A percentile compares a stretch with the other conserved stretches of the same genome.
Evolutionary conservation across 2,329 filamentous ascomycete genomes (phyloP).

Genomic region (Pseudogymnoascus sp.): DNA sequence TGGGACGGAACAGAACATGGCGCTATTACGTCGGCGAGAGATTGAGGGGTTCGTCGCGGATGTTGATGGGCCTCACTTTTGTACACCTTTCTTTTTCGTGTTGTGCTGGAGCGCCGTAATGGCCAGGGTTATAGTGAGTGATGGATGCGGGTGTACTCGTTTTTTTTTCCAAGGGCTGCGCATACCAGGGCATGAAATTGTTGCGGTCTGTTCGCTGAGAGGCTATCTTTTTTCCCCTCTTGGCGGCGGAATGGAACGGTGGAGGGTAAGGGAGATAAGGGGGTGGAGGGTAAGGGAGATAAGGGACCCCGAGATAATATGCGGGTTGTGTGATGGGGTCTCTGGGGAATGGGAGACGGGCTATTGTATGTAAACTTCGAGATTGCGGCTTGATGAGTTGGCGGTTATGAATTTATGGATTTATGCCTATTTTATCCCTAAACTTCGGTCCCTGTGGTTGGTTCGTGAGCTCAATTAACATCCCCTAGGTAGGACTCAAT

Average conservation of each 20-base stretch:
- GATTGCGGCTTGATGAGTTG: slow-evolving; percentile 1
- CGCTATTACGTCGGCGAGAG: not conserved
- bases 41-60: not conserved
- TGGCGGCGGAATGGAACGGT: not conserved
- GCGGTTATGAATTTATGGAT: not conserved
- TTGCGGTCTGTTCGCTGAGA: not conserved
- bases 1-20: not conserved
- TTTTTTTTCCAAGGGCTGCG: not conserved
- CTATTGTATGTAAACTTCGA: slow-evolving; percentile 1
- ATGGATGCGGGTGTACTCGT: not conserved
- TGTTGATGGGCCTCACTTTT: not conserved
- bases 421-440: not conserved
- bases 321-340: not conserved
- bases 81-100: slow-evolving; percentile 4
- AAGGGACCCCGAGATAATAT: not conserved
- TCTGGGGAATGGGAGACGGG: not conserved
- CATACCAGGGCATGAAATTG: not conserved
- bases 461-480: not conserved
- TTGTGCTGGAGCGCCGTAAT: not conserved
- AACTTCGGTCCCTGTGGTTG: not conserved
- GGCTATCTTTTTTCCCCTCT: slow-evolving; percentile 1
- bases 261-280: not conserved
- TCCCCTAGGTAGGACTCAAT: not conserved
- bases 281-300: not conserved
- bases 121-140: not conserved